Percentiles rank a stretch among this genome's conserved stretches.
Evolutionary conservation across 768 basidiomycete genomes (phyloP).

Genomic region (Tylopilus balloui): DNA sequence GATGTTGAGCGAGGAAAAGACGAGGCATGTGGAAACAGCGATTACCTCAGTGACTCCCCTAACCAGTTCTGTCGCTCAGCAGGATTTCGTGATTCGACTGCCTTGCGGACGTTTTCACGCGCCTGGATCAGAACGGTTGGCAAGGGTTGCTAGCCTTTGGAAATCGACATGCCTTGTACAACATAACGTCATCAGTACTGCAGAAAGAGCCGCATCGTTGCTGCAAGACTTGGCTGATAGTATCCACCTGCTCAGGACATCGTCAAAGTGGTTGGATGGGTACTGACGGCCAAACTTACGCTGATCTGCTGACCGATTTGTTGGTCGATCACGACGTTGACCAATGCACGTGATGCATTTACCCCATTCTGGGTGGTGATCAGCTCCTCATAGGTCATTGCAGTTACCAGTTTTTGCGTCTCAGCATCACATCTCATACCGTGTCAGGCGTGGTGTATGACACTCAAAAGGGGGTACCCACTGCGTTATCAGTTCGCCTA

Average conservation of each 20-base stretch:
- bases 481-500: constrained; percentile 81
- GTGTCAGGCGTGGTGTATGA: constrained; percentile 5
- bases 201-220: constrained; percentile 96
- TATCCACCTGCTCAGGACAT: constrained; percentile 68
- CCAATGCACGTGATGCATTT: constrained; percentile 81
- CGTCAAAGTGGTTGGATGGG: constrained; percentile 2
- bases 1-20: constrained; percentile 3
- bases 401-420: constrained; percentile 61
- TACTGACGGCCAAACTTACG: constrained; percentile 41
- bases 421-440: constrained; percentile 62
- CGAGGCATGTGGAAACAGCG: not conserved
- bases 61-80: constrained; percentile 75
- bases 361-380: constrained; percentile 83
- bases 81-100: constrained; percentile 73
- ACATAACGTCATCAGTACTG: constrained; percentile 95
- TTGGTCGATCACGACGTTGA: constrained; percentile 95
- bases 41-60: constrained; percentile 81
- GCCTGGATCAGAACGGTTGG: constrained; percentile 48
- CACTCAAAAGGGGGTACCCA: constrained; percentile 36
- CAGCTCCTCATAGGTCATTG: constrained; percentile 81
- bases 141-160: constrained; percentile 1
- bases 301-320: constrained; percentile 97
- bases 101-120: constrained; percentile 88
- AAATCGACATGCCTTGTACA: constrained; percentile 72
- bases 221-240: constrained; percentile 92